phyloP scores from a whole-genome alignment of 2,329 filamentous ascomycete genomes.

The Fusarium subtropicale region DNA sequence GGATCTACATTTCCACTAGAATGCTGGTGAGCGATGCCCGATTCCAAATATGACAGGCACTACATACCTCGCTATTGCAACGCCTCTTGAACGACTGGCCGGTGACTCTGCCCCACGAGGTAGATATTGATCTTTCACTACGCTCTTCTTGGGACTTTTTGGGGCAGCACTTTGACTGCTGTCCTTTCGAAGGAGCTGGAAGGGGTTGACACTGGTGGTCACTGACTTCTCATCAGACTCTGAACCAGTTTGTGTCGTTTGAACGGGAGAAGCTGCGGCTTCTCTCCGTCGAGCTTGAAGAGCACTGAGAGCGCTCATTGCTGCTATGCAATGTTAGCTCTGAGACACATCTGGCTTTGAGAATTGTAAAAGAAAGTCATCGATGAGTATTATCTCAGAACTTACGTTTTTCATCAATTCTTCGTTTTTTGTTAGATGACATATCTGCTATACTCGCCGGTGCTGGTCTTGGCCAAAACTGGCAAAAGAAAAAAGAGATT shows the following conservation, averaged over 20 bases:
- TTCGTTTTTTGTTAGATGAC: slow-evolving; percentile 52
- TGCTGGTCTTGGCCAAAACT: neutral
- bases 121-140: slow-evolving; percentile 20
- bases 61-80: slow-evolving; percentile 34
- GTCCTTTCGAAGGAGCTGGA: slow-evolving; percentile 45
- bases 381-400: neutral
- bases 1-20: slow-evolving; percentile 10
- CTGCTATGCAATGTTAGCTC: slow-evolving; percentile 14
- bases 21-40: slow-evolving; percentile 7
- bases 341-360: no score
- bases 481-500: neutral
- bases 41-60: neutral
- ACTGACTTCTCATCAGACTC: slow-evolving; percentile 39
- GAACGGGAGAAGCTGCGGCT: slow-evolving; percentile 26
- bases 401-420: slow-evolving; percentile 52
- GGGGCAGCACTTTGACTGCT: slow-evolving; percentile 18
- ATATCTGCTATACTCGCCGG: slow-evolving; percentile 15
- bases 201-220: slow-evolving; percentile 46
- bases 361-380: neutral
- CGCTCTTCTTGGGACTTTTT: slow-evolving; percentile 36
- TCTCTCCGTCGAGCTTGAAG: slow-evolving; percentile 52
- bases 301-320: slow-evolving; percentile 54
- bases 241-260: slow-evolving; percentile 14
- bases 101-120: slow-evolving; percentile 27
- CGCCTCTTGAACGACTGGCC: slow-evolving; percentile 19